phyloP scores from a whole-genome alignment of 352 stramenopile genomes.

The Globisporangium cystogenes region DNA sequence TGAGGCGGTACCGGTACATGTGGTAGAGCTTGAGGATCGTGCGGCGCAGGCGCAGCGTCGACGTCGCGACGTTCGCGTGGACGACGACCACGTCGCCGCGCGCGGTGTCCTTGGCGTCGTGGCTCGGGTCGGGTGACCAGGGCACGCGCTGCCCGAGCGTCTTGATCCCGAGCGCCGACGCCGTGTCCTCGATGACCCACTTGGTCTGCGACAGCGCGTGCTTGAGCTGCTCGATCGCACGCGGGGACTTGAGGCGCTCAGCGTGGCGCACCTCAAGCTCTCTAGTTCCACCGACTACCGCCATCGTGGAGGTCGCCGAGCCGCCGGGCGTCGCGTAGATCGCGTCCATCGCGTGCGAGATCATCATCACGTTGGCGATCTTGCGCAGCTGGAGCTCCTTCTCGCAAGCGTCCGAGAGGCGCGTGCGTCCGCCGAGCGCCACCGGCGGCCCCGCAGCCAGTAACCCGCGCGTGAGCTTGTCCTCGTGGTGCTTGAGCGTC shows the following conservation, averaged over 20 bases:
- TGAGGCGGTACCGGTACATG: constrained; percentile 36
- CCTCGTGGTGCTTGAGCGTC: constrained; percentile 31
- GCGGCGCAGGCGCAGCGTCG: constrained; percentile 39
- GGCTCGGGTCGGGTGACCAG: constrained; percentile 30
- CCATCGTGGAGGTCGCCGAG: background rate
- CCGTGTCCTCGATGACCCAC: constrained; percentile 42
- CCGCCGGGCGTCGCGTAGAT: constrained; percentile 19
- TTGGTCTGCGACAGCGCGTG: constrained; percentile 39
- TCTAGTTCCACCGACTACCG: background rate
- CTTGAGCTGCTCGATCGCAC: constrained; percentile 29
- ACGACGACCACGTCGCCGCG: constrained; percentile 27
- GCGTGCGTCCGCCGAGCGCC: constrained; percentile 15
- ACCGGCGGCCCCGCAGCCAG: constrained; percentile 25
- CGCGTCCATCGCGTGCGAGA: constrained; percentile 31
- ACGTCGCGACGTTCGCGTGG: constrained; percentile 40
- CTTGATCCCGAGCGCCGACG: constrained; percentile 37
- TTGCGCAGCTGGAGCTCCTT: constrained; percentile 50
- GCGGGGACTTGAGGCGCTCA: constrained; percentile 8
- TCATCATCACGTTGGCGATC: constrained; percentile 37
- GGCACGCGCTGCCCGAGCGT: constrained; percentile 26
- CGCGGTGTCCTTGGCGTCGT: constrained; percentile 7
- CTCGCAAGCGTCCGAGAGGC: constrained; percentile 27
- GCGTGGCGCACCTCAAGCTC: constrained; percentile 3
- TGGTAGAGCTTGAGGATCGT: constrained; percentile 58
- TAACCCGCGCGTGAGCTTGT: constrained; percentile 40